phyloP scores from a whole-genome alignment of 495 filamentous ascomycete species.

The Tuber microsphaerosporum region DNA sequence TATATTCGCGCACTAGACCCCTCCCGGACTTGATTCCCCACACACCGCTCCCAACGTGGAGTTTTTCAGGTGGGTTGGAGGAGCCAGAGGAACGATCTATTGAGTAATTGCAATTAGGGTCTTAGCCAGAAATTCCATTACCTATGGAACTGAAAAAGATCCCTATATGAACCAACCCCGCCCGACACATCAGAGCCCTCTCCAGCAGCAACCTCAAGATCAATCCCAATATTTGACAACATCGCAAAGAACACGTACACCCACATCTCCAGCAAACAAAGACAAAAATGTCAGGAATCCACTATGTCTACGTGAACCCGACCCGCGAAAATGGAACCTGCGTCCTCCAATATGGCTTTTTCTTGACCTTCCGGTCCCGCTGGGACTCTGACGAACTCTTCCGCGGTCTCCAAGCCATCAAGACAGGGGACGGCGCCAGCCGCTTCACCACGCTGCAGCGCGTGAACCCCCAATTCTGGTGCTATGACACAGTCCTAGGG shows the following conservation, averaged over 20 bases:
- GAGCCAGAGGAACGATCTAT: neutral
- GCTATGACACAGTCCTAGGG: slow-evolving; percentile 3
- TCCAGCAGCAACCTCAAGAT: neutral
- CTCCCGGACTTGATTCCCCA: neutral
- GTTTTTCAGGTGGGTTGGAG: neutral
- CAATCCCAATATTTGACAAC: neutral
- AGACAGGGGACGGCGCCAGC: too few relatives aligned
- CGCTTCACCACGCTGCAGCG: slow-evolving; percentile 10
- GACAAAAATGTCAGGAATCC: slow-evolving; percentile 5
- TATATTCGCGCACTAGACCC: neutral
- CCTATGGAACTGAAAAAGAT: neutral
- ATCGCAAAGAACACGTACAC: neutral
- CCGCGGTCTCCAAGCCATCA: slow-evolving; percentile 5
- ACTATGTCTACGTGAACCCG: slow-evolving; percentile 23
- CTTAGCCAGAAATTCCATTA: neutral
- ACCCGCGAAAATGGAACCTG: neutral
- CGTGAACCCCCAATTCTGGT: slow-evolving; percentile 21
- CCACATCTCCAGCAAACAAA: neutral
- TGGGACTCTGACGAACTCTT: slow-evolving; percentile 24
- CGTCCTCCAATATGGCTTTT: neutral
- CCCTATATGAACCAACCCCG: neutral
- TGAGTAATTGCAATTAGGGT: neutral
- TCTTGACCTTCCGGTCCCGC: slow-evolving; percentile 15
- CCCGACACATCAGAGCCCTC: neutral
- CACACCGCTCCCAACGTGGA: neutral